phyloP scores from a whole-genome alignment of 2,329 filamentous ascomycete species.

The Colletotrichum paranaense region DNA sequence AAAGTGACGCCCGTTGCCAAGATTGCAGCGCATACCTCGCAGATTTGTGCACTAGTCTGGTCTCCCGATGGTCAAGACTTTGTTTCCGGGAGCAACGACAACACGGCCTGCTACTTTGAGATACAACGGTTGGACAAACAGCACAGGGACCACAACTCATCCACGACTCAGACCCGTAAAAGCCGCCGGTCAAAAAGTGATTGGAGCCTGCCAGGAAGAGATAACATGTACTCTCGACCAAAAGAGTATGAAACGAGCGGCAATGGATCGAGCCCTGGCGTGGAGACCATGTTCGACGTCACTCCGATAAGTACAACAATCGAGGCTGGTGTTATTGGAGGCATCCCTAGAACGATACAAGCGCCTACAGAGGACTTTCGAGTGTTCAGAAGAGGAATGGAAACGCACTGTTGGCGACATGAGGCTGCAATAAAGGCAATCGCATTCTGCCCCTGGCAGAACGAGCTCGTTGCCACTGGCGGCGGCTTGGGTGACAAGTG shows the following conservation, averaged over 20 bases:
- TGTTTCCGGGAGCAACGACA: constrained; percentile 93
- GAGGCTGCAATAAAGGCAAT: constrained; percentile 95
- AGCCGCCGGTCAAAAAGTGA: not conserved
- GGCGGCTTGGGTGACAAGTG: constrained; percentile 94
- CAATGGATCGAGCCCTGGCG: not conserved
- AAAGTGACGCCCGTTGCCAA: constrained; percentile 81
- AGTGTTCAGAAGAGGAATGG: constrained; percentile 63
- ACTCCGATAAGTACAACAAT: not conserved
- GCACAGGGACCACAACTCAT: constrained; percentile 22
- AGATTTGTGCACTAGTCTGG: constrained; percentile 95
- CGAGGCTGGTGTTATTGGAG: constrained; percentile 2
- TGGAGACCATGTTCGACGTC: not conserved
- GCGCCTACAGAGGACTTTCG: constrained; percentile 51
- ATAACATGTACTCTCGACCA: not conserved
- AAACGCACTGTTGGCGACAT: constrained; percentile 81
- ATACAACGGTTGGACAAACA: constrained; percentile 59
- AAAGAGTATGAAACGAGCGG: not conserved
- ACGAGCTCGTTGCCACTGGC: constrained; percentile 87
- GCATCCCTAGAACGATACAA: constrained; percentile 44
- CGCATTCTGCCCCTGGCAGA: constrained; percentile 95
- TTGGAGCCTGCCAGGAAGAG: not conserved
- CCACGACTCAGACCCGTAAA: not conserved
- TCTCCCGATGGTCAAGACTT: constrained; percentile 80
- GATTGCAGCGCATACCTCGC: constrained; percentile 84
- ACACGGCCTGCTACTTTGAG: constrained; percentile 85